Conservation (phyloP, 768 basidiomycete species). For the Dentipellis sp. region DNA sequence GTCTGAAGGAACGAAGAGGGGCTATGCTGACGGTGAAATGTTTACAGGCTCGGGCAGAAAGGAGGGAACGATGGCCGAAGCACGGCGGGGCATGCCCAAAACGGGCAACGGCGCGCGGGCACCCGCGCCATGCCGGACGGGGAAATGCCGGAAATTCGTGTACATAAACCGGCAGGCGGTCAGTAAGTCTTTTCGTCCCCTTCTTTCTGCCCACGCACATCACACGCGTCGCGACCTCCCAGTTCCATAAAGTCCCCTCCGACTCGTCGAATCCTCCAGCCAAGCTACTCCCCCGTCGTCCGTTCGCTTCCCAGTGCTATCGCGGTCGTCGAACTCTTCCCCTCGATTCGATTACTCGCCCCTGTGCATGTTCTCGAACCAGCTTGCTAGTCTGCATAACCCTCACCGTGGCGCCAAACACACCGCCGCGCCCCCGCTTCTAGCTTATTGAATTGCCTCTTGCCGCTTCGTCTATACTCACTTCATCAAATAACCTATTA, state of each 20-base stretch:
- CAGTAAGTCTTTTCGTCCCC: not conserved
- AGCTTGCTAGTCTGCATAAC: constrained; percentile 84
- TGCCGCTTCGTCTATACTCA: constrained; percentile 8
- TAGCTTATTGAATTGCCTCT: constrained; percentile 19
- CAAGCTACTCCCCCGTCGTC: not conserved
- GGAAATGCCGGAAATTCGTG: not conserved
- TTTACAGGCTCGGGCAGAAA: too few species aligned
- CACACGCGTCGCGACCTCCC: not conserved
- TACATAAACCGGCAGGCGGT: not conserved
- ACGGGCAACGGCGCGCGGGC: not conserved
- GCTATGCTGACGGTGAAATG: too few species aligned
- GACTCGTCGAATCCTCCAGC: not conserved
- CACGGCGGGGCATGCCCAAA: not conserved
- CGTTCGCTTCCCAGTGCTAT: not conserved
- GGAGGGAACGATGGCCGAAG: not conserved
- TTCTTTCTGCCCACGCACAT: not conserved
- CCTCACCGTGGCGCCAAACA: constrained; percentile 82
- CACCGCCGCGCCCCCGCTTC: constrained; percentile 59
- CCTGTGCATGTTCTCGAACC: constrained; percentile 90
- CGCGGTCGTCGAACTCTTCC: not conserved
- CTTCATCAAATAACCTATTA: constrained; percentile 18
- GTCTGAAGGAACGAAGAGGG: too few species aligned
- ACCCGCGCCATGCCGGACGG: not conserved
- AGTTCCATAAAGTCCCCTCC: not conserved
- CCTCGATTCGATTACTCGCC: not conserved